Percentiles rank a stretch among this genome's conserved stretches.
These are phyloP conservation scores for Phytophthora boehmeriae DNA, from an alignment of 352 stramenopile species.

Conservation along the genomic window DNA sequence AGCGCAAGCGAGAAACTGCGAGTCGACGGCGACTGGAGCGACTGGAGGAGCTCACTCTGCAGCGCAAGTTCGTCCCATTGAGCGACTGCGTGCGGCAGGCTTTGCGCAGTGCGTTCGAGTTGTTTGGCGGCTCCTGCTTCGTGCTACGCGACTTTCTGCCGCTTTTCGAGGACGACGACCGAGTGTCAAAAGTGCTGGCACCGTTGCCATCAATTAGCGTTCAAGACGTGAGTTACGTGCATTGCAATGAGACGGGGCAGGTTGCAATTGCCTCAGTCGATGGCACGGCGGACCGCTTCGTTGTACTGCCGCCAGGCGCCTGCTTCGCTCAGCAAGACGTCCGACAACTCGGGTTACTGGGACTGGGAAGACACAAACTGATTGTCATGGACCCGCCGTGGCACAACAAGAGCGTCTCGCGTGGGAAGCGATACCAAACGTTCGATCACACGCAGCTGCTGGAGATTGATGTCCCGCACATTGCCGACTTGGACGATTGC, in stretches of 20 bases:
- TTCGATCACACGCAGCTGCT: slow-evolving; percentile 68
- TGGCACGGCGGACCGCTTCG: not conserved
- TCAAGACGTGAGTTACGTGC: slow-evolving; percentile 18
- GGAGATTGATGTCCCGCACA: slow-evolving; percentile 39
- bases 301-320: slow-evolving; percentile 29
- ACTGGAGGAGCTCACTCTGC: slow-evolving; percentile 40
- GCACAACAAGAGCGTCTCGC: slow-evolving; percentile 78
- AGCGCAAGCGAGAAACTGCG: slow-evolving; percentile 47
- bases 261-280: slow-evolving; percentile 21
- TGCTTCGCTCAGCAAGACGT: slow-evolving; percentile 38
- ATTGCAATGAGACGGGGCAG: slow-evolving; percentile 25
- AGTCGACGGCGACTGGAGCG: slow-evolving; percentile 29
- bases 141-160: slow-evolving; percentile 25
- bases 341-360: slow-evolving; percentile 23
- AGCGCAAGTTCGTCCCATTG: slow-evolving; percentile 63
- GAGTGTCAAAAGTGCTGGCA: slow-evolving; percentile 7
- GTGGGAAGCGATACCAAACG: slow-evolving; percentile 58
- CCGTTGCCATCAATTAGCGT: slow-evolving; percentile 9
- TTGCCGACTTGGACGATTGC: slow-evolving; percentile 45
- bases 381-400: slow-evolving; percentile 80
- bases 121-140: slow-evolving; percentile 28
- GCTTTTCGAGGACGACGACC: slow-evolving; percentile 6
- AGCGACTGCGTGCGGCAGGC: slow-evolving; percentile 17
- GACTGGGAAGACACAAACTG: slow-evolving; percentile 24
- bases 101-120: slow-evolving; percentile 29